Percentiles rank a stretch among this genome's conserved stretches.
phyloP scores from a whole-genome alignment of 2,329 filamentous ascomycete genomes.

The Chaetomium strumarium region DNA sequence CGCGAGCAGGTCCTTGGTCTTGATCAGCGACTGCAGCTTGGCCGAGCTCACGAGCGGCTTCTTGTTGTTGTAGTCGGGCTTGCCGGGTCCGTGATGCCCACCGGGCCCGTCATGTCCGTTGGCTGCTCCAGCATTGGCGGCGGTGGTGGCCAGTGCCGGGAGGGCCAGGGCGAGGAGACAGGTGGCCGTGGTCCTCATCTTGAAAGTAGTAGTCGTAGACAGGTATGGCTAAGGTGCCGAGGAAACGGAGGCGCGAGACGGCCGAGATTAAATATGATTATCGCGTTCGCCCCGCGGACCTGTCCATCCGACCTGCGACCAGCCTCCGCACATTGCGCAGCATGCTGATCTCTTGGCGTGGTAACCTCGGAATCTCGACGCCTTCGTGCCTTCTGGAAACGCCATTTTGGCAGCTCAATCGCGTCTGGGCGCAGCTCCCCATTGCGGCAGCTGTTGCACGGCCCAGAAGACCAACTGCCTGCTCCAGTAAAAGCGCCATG shows the following conservation, averaged over 20 bases:
- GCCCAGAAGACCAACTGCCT: conserved; percentile 10
- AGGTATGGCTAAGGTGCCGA: background rate
- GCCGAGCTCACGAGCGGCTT: conserved; percentile 15
- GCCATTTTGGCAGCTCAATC: conserved; percentile 9
- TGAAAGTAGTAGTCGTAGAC: conserved; percentile 1
- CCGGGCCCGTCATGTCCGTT: background rate
- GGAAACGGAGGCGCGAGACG: background rate
- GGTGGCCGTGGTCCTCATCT: conserved; percentile 13
- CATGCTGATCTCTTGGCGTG: conserved; percentile 1
- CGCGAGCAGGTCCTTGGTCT: conserved; percentile 36
- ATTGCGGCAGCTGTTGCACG: conserved; percentile 17
- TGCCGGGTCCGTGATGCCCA: background rate
- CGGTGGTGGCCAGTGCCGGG: conserved; percentile 10
- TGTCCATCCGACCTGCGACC: too few relatives aligned
- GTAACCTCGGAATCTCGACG: background rate
- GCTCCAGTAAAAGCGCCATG: background rate
- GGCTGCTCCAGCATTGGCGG: background rate
- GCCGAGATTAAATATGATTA: background rate
- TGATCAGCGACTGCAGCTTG: conserved; percentile 28
- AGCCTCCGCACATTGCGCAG: background rate
- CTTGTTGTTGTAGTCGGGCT: conserved; percentile 13
- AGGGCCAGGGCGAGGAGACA: conserved; percentile 15
- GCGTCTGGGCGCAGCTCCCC: conserved; percentile 11
- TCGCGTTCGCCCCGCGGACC: too few relatives aligned
- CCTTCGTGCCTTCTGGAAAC: conserved; percentile 7